Base-by-base conservation (phyloP, 345 rosid genomes). In the Dipteronia sinensis region DNA sequence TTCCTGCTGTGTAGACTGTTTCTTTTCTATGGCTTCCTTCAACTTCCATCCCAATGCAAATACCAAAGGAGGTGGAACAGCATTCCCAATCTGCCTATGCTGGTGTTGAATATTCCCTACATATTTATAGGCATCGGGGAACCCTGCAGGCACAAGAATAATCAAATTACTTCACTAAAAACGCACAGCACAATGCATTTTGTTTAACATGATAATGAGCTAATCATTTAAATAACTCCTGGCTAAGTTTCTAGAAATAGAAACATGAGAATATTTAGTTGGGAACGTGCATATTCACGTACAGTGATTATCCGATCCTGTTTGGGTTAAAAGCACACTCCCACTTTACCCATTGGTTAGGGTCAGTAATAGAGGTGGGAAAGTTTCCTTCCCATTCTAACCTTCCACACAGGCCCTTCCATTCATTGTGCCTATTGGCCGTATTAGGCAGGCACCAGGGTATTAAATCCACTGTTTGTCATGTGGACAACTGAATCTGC, bases 341-440 rank as follows among this genome's bases (percentile, higher is more conserved):
- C 98, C 17, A 95, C 98, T 82, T 89, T 93, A 27, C 99, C 98
- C 93, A 89, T 92, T 4, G 98, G 98, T 75, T 92, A 81, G 98
- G 98, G 73, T 93, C 94, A 1, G 94, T 95, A 44, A 92, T 73
- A 0, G 97, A 95, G 62, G 98, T 95, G 1, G 97, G 98, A 75
- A 95, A 93, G 75, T 95, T 93, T 2, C 98, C 98, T 77, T 92
- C 87, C 98, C 98, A 95, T 63, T 93, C 97, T 73, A 95, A 67
- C 81, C 98, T 92, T 76, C 98, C 98, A 69, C 73, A 92, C 46
- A 95, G 89, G 31, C 98, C 98, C 75, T 95, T 95, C 98, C 97
- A 95, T 69, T 87, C 89, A 80, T 93, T 95, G 83, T 95, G 92
- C 40, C 88, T 79, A 77, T 85, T 83, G 11, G 94, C 94, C 0